Percentiles rank a stretch among this genome's conserved stretches.
phyloP scores from a whole-genome alignment of 352 stramenopile species.

The Pythium grandisporangium region DNA sequence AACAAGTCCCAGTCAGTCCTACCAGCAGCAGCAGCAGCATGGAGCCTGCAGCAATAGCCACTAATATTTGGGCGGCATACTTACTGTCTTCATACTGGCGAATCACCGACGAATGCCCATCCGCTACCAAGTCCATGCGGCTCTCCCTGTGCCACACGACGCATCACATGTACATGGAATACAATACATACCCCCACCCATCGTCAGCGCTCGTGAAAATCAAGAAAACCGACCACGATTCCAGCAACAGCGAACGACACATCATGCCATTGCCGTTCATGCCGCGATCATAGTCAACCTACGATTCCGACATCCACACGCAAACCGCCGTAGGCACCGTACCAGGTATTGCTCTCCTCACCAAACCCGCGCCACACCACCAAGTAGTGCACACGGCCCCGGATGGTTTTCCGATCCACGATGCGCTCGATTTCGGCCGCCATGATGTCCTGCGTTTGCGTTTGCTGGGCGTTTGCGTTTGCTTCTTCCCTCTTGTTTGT shows the following conservation, averaged over 20 bases:
- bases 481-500: too few relatives aligned
- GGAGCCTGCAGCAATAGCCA: too few relatives aligned
- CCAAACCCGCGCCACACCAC: constrained; percentile 71
- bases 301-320: too few relatives aligned
- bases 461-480: neutral
- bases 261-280: too few relatives aligned
- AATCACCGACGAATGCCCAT: constrained; percentile 66
- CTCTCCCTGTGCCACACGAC: constrained; percentile 82
- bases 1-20: neutral
- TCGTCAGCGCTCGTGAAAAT: too few relatives aligned
- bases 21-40: too few relatives aligned
- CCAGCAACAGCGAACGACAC: too few relatives aligned
- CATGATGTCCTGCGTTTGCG: constrained; percentile 14
- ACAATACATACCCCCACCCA: too few relatives aligned
- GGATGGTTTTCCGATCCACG: constrained; percentile 73
- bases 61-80: constrained; percentile 2
- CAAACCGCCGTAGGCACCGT: neutral
- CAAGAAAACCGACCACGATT: neutral
- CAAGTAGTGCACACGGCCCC: constrained; percentile 76
- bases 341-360: constrained; percentile 83
- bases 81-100: constrained; percentile 59
- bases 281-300: too few relatives aligned
- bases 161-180: too few relatives aligned
- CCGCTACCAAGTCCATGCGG: constrained; percentile 67
- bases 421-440: constrained; percentile 69